Conservation (phyloP, 768 basidiomycete genomes). For the Amanita subjunquillea region DNA sequence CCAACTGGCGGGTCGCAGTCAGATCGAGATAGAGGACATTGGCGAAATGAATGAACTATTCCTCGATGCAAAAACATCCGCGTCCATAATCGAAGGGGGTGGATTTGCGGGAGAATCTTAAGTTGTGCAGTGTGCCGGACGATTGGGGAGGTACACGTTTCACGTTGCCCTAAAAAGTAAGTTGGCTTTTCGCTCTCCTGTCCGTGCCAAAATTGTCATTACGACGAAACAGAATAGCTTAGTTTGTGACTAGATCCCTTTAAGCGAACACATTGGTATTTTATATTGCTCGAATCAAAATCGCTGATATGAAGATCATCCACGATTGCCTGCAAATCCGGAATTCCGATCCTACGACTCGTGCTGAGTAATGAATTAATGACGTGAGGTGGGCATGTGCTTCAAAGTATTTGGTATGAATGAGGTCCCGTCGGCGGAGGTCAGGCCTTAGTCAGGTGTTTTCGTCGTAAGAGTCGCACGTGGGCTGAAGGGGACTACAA, state of each 20-base stretch:
- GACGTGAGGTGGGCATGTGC: not conserved
- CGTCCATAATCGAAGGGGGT: conserved; percentile 38
- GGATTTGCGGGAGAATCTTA: conserved; percentile 18
- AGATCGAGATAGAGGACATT: conserved; percentile 84
- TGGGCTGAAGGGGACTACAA: not conserved
- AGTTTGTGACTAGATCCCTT: not conserved
- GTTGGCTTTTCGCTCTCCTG: not conserved
- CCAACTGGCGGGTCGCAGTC: conserved; percentile 59
- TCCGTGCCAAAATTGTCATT: not conserved
- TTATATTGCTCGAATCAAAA: not conserved
- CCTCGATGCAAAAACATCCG: conserved; percentile 83
- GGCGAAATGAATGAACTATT: conserved; percentile 92
- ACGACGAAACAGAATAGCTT: not conserved
- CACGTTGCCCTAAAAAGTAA: not conserved
- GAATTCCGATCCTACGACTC: not conserved
- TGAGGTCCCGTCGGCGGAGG: not conserved
- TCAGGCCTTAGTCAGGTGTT: not conserved
- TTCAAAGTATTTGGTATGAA: not conserved
- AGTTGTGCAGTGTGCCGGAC: not conserved
- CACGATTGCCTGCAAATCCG: not conserved
- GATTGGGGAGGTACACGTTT: not conserved
- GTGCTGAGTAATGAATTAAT: not conserved
- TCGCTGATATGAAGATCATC: not conserved
- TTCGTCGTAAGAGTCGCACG: not conserved
- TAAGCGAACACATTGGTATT: not conserved